Evolutionary conservation across 225 moss, liverwort and hornwort genomes (phyloP).

Genomic region (Anthoceros angustus): DNA sequence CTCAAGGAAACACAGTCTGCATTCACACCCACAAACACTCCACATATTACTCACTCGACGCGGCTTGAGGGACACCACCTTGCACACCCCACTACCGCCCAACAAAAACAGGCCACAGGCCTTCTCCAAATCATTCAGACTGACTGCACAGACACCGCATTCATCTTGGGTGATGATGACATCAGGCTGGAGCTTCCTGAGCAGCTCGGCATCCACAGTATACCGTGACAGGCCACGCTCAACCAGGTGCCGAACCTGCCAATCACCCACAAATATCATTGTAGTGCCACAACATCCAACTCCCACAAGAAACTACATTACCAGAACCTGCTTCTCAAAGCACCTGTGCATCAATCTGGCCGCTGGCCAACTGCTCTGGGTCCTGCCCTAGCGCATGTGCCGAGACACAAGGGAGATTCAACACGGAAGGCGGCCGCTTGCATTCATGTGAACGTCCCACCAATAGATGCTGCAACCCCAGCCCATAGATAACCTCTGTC

Average conservation of each 20-base stretch:
- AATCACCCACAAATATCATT: background rate
- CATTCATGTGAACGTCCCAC: background rate
- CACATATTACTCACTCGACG: background rate
- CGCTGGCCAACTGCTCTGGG: background rate
- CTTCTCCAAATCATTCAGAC: background rate
- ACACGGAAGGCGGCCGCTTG: background rate
- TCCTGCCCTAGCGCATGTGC: background rate
- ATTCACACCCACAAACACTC: background rate
- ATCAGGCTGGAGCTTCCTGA: background rate
- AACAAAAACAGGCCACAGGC: background rate
- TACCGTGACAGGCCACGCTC: background rate
- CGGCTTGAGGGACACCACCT: background rate
- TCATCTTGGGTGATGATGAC: background rate
- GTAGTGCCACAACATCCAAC: background rate
- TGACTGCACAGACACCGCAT: background rate
- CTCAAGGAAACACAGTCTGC: background rate
- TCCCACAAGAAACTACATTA: too few species aligned
- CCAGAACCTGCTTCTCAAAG: background rate
- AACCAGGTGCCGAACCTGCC: background rate
- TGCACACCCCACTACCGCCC: background rate
- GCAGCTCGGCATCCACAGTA: background rate
- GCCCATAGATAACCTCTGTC: background rate
- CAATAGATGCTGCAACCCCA: background rate
- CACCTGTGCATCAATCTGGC: background rate
- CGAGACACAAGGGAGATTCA: background rate